Evolutionary conservation across 495 filamentous ascomycete genomes (phyloP).

Genomic region (Podospora conica): DNA sequence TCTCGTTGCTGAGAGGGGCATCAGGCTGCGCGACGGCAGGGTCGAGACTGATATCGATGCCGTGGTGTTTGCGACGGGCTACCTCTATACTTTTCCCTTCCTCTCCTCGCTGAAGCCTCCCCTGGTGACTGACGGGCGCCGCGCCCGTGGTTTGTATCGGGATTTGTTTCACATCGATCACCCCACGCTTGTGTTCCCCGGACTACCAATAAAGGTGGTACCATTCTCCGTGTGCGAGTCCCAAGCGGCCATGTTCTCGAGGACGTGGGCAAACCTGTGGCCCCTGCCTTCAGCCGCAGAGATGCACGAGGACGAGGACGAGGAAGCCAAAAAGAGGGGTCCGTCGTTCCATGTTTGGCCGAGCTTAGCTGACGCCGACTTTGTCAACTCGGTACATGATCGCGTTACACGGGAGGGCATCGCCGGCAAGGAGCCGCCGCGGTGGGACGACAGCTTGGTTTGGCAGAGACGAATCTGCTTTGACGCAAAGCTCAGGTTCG

Average conservation of each 20-base stretch:
- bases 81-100: slow-evolving; percentile 67
- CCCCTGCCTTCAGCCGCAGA: slow-evolving; percentile 51
- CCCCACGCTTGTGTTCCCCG: slow-evolving; percentile 74
- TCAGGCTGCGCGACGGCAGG: slow-evolving; percentile 35
- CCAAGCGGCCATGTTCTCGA: slow-evolving; percentile 71
- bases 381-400: slow-evolving; percentile 64
- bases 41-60: slow-evolving; percentile 57
- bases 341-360: slow-evolving; percentile 58
- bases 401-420: slow-evolving; percentile 40
- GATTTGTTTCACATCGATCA: slow-evolving; percentile 71
- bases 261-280: slow-evolving; percentile 66
- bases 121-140: slow-evolving; percentile 59
- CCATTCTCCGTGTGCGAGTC: slow-evolving; percentile 75
- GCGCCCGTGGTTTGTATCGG: slow-evolving; percentile 62
- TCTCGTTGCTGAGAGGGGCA: slow-evolving; percentile 27
- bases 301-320: slow-evolving; percentile 58
- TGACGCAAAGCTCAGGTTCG: slow-evolving; percentile 42
- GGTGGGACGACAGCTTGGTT: slow-evolving; percentile 59
- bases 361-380: slow-evolving; percentile 59
- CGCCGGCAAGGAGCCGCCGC: slow-evolving; percentile 54
- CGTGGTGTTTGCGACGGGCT: slow-evolving; percentile 69
- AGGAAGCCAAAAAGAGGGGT: slow-evolving; percentile 25
- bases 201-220: slow-evolving; percentile 69
- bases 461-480: slow-evolving; percentile 49
- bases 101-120: slow-evolving; percentile 52